phyloP scores from a whole-genome alignment of 192 early-diverging fungal genomes.

The Diversispora eburnea region DNA sequence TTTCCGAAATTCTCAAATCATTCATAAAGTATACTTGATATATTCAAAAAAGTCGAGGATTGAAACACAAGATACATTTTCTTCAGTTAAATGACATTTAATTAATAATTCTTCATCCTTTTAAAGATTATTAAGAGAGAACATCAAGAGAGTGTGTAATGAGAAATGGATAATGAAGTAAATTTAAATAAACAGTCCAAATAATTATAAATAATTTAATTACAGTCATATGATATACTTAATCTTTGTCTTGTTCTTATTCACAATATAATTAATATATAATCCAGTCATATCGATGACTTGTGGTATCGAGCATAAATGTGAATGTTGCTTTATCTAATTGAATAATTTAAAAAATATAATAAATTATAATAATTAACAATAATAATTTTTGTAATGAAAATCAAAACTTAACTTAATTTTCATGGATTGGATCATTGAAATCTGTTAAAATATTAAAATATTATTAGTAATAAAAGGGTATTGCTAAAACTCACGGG shows the following conservation, averaged over 20 bases:
- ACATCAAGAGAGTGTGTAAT: too few species aligned
- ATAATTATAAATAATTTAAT: neutral
- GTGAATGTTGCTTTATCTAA: neutral
- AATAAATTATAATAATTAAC: neutral
- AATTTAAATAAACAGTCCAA: neutral
- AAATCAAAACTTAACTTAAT: neutral
- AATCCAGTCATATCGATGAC: neutral
- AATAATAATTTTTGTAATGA: neutral
- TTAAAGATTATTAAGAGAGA: neutral
- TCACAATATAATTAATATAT: neutral
- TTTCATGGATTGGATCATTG: slow-evolving; percentile 7
- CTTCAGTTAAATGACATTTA: neutral
- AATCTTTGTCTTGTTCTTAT: neutral
- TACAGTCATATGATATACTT: neutral
- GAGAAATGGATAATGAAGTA: neutral
- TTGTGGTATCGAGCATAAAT: slow-evolving; percentile 4
- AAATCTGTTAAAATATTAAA: neutral
- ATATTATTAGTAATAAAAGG: too few species aligned
- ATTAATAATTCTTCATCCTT: neutral
- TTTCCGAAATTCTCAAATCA: neutral
- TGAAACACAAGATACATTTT: slow-evolving; percentile 1
- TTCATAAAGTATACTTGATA: neutral
- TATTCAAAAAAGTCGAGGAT: neutral
- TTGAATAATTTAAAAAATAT: neutral
- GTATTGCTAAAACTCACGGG: too few species aligned